Conservation (phyloP, 352 stramenopile genomes). For the Globisporangium nagaii region DNA sequence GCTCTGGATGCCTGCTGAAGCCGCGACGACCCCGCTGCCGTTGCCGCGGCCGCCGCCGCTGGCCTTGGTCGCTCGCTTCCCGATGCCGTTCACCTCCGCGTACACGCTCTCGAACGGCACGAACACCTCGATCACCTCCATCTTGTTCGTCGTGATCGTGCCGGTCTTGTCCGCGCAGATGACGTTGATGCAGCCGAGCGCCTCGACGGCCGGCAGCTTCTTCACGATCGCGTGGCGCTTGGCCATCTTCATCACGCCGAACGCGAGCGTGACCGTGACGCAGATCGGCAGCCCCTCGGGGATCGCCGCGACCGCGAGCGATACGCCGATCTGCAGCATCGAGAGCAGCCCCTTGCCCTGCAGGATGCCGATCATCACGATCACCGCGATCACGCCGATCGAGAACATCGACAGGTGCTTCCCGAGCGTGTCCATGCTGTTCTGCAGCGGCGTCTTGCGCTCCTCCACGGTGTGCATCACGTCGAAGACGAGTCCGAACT, state of each 20-base stretch:
- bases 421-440: conserved; percentile 95
- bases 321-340: conserved; percentile 96
- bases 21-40: background rate
- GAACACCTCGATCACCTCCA: conserved; percentile 81
- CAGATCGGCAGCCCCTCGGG: conserved; percentile 76
- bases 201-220: conserved; percentile 80
- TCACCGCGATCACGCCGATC: conserved; percentile 91
- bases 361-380: conserved; percentile 91
- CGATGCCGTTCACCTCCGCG: conserved; percentile 59
- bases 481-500: conserved; percentile 95
- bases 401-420: conserved; percentile 93
- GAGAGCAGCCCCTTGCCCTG: conserved; percentile 91
- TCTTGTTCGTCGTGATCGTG: conserved; percentile 91
- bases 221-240: conserved; percentile 85
- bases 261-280: conserved; percentile 72
- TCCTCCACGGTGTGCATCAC: conserved; percentile 92
- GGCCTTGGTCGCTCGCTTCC: conserved; percentile 16
- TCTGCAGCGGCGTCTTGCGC: conserved; percentile 92
- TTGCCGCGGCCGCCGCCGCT: background rate
- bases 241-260: conserved; percentile 85
- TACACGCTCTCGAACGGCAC: conserved; percentile 73
- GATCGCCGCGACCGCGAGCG: conserved; percentile 73
- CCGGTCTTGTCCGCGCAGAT: conserved; percentile 94
- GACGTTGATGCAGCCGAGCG: conserved; percentile 90
- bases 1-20: conserved; percentile 9